These are phyloP conservation scores for Tolypocladium tropicale DNA, from an alignment of 2,329 filamentous ascomycete genomes.

Conservation along the genomic window DNA sequence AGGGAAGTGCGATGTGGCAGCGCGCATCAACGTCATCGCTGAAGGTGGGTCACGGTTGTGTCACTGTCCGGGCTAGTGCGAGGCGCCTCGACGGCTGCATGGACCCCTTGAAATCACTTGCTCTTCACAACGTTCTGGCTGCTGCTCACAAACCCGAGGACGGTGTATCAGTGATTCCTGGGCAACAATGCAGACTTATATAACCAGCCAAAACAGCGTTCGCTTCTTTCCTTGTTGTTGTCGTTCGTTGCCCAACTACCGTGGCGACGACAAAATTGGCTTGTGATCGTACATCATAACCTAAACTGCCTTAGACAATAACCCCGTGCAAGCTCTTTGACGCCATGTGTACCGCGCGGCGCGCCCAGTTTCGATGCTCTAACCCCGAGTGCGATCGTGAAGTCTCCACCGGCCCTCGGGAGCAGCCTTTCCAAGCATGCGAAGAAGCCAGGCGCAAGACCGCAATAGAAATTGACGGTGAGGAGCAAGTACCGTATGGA, in stretches of 20 bases:
- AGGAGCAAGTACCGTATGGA: background rate
- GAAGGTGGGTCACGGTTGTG: conserved; percentile 12
- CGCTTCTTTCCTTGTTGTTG: background rate
- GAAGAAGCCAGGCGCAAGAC: background rate
- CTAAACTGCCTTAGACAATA: background rate
- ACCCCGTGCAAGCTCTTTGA: too few species aligned
- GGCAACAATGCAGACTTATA: background rate
- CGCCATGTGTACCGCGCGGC: background rate
- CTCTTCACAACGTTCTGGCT: background rate
- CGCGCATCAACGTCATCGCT: conserved; percentile 26
- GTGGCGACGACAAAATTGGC: background rate
- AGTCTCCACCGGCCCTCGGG: background rate
- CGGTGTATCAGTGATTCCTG: background rate
- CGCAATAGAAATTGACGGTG: background rate
- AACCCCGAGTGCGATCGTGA: background rate
- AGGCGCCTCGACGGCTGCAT: too few species aligned
- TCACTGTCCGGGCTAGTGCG: too few species aligned
- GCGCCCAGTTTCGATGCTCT: background rate
- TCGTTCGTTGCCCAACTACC: background rate
- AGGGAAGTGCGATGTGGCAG: background rate
- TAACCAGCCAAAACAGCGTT: background rate
- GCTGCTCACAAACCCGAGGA: too few species aligned
- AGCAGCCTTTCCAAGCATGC: background rate
- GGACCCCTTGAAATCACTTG: background rate
- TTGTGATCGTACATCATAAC: background rate